These are phyloP conservation scores for Maudiozyma bulderi DNA, from an alignment of 805 yeast species.

Conservation along the genomic window DNA sequence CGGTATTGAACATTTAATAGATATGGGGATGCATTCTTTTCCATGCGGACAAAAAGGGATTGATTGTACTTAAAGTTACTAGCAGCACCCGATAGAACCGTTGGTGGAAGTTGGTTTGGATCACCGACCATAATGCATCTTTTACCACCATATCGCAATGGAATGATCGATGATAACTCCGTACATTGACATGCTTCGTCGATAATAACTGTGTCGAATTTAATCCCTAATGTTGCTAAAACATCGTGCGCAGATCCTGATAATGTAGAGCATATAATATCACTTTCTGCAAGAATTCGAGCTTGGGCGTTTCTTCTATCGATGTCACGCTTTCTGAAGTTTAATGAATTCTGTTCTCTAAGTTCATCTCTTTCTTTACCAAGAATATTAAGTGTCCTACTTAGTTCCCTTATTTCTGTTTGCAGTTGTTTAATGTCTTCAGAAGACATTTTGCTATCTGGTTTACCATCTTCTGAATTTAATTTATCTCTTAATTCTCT, in stretches of 20 bases:
- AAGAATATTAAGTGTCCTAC: constrained; percentile 52
- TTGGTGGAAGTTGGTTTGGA: constrained; percentile 96
- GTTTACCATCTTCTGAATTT: constrained; percentile 33
- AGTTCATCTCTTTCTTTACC: constrained; percentile 70
- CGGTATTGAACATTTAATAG: constrained; percentile 88
- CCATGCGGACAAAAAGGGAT: constrained; percentile 90
- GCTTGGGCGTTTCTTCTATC: constrained; percentile 69
- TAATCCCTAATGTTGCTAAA: constrained; percentile 60
- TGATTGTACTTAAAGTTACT: constrained; percentile 75
- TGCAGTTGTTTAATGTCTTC: constrained; percentile 43
- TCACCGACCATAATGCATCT: constrained; percentile 97
- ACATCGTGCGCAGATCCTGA: constrained; percentile 93
- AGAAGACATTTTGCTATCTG: constrained; percentile 36
- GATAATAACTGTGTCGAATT: constrained; percentile 82
- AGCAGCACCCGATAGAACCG: constrained; percentile 85
- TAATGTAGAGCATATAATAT: constrained; percentile 81
- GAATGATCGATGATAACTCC: constrained; percentile 84
- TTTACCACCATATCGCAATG: constrained; percentile 81
- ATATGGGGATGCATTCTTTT: constrained; percentile 48
- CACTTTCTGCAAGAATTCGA: constrained; percentile 60
- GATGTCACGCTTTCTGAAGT: constrained; percentile 64
- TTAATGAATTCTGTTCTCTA: constrained; percentile 62
- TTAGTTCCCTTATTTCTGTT: constrained; percentile 44
- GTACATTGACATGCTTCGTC: constrained; percentile 98
- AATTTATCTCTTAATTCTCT: constrained; percentile 40